Percentiles rank a stretch among this genome's conserved stretches.
These are phyloP conservation scores for Quercus parvula DNA, from an alignment of 306 rosid genomes.

Conservation along the genomic window DNA sequence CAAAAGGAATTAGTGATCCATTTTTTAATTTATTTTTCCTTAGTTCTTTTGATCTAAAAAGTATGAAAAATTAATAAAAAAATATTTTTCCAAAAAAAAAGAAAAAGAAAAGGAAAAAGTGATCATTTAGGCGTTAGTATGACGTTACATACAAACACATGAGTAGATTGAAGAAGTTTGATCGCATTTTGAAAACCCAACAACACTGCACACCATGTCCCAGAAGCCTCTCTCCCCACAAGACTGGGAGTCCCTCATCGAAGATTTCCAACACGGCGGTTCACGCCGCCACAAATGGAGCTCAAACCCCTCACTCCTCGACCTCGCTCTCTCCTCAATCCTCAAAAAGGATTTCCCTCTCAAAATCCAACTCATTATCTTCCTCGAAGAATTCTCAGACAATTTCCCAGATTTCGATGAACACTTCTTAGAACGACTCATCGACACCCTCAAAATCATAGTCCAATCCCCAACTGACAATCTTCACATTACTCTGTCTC, in stretches of 20 bases:
- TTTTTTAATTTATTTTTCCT: no score
- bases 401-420: conserved; percentile 26
- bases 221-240: conserved; percentile 54
- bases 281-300: conserved; percentile 50
- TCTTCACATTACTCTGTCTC: conserved; percentile 39
- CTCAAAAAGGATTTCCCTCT: conserved; percentile 68
- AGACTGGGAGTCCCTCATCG: conserved; percentile 83
- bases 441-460: conserved; percentile 56
- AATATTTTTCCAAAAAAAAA: background rate
- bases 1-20: no score
- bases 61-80: no score
- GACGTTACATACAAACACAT: no score
- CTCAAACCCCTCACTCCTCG: conserved; percentile 43
- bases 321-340: conserved; percentile 60
- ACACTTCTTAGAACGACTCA: conserved; percentile 43
- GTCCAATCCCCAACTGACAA: conserved; percentile 63
- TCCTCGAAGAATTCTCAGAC: conserved; percentile 75
- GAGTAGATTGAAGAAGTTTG: no score
- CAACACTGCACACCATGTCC: conserved; percentile 13
- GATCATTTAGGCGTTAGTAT: background rate
- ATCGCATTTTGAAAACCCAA: background rate
- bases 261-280: conserved; percentile 74
- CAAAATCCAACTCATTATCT: conserved; percentile 60
- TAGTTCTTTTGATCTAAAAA: no score
- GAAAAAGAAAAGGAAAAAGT: background rate